Evolutionary conservation across 2,329 filamentous ascomycete species (phyloP).

Genomic region (Mariannaea sp.): DNA sequence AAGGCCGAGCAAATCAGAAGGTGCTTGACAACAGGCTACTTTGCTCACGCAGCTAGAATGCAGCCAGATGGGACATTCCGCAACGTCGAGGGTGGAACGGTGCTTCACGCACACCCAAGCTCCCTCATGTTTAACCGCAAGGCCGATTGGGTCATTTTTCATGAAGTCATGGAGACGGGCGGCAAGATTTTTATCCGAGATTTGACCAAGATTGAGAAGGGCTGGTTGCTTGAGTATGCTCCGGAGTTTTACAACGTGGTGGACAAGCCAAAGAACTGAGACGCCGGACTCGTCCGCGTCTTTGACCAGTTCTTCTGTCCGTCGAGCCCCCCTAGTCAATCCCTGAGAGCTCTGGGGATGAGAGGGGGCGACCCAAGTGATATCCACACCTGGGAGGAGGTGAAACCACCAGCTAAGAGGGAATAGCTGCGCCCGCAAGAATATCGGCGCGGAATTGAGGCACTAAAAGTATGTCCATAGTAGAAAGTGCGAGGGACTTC

Average conservation of each 20-base stretch:
- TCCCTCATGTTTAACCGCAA: conserved; percentile 96
- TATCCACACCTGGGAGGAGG: conserved; percentile 7
- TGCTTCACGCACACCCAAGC: conserved; percentile 86
- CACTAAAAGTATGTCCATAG: too few species aligned
- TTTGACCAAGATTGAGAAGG: conserved; percentile 89
- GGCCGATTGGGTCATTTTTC: conserved; percentile 95
- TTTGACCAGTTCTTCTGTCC: conserved; percentile 3
- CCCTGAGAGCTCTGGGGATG: conserved; percentile 10
- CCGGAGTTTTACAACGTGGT: conserved; percentile 76
- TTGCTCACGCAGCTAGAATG: conserved; percentile 92
- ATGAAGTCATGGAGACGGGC: conserved; percentile 88
- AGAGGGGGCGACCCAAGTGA: conserved; percentile 14
- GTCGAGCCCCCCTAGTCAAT: background rate
- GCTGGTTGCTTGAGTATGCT: conserved; percentile 90
- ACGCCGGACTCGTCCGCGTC: conserved; percentile 5
- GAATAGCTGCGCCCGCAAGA: conserved; percentile 13
- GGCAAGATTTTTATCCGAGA: conserved; percentile 90
- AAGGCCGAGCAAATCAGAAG: conserved; percentile 76
- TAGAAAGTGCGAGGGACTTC: too few species aligned
- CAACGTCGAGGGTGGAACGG: conserved; percentile 78
- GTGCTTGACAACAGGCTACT: conserved; percentile 88
- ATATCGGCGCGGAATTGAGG: too few species aligned
- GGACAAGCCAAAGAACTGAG: conserved; percentile 30
- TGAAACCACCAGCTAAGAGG: conserved; percentile 30
- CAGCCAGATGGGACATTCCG: conserved; percentile 88